Evolutionary conservation across 2,329 filamentous ascomycete genomes (phyloP).

Genomic region (Botrytis byssoidea): DNA sequence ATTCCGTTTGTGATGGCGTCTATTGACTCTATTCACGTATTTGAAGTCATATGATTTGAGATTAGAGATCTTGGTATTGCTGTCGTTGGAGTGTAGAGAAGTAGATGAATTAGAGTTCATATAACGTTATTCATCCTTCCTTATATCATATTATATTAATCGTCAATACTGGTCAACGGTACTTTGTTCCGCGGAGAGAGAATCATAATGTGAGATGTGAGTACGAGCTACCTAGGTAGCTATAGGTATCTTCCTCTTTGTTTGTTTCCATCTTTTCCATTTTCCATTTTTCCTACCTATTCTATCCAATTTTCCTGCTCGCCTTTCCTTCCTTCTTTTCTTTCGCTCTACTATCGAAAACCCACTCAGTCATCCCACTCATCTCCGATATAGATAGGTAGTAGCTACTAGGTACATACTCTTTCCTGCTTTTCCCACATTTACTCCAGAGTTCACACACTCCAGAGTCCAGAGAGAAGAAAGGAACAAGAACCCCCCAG

Average conservation of each 20-base stretch:
- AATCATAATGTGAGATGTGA: background rate
- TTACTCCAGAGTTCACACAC: background rate
- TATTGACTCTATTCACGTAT: background rate
- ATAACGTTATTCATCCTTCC: background rate
- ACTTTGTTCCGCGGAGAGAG: background rate
- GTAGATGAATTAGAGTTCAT: background rate
- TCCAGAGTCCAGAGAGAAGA: background rate
- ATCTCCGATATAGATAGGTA: background rate
- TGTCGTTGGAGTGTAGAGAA: background rate
- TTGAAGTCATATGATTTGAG: background rate
- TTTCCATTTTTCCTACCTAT: background rate
- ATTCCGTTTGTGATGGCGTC: background rate
- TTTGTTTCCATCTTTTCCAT: background rate
- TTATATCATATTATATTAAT: background rate
- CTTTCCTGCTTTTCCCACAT: background rate
- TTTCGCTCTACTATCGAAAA: background rate
- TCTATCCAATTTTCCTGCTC: background rate
- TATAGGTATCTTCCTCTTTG: background rate
- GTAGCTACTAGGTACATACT: background rate
- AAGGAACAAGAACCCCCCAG: background rate
- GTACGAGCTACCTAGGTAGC: no score
- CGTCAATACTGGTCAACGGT: background rate
- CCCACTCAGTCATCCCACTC: slow-evolving; percentile 1
- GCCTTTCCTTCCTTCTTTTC: background rate
- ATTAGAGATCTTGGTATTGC: background rate